Conservation (phyloP, 164 flowering plant species). For the Chimonanthus praecox region DNA sequence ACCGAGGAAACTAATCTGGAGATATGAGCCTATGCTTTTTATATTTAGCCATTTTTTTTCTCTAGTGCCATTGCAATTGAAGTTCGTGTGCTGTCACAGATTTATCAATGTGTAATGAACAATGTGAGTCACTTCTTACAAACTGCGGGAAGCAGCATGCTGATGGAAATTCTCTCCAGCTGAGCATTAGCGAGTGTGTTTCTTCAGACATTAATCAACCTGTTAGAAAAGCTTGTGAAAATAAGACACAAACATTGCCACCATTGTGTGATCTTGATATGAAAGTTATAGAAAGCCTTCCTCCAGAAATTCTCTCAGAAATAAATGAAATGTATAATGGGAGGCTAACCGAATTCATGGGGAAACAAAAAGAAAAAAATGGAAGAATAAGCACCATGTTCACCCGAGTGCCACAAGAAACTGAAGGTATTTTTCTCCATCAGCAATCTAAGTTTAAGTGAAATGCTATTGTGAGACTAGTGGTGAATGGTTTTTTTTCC, state of each 20-base stretch:
- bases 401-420: constrained; percentile 7
- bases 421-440: constrained; percentile 24
- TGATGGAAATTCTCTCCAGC: constrained; percentile 17
- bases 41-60: too few relatives aligned
- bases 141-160: constrained; percentile 17
- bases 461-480: not conserved
- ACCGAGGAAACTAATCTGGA: not conserved
- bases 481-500: not conserved
- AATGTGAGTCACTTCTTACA: constrained; percentile 12
- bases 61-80: not conserved
- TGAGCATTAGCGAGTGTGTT: constrained; percentile 12
- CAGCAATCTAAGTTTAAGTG: not conserved
- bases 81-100: constrained; percentile 4
- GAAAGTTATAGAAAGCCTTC: constrained; percentile 68
- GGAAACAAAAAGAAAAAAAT: constrained; percentile 25
- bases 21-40: not conserved
- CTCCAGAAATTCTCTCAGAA: constrained; percentile 73
- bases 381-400: constrained; percentile 6
- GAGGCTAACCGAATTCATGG: constrained; percentile 39
- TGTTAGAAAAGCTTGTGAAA: constrained; percentile 19
- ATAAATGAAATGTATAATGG: constrained; percentile 69
- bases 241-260: constrained; percentile 37
- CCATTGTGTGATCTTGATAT: constrained; percentile 64
- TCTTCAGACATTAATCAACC: constrained; percentile 19
- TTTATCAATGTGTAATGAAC: constrained; percentile 2